phyloP scores from a whole-genome alignment of 331 rosid species.

The Acacia concinna region DNA sequence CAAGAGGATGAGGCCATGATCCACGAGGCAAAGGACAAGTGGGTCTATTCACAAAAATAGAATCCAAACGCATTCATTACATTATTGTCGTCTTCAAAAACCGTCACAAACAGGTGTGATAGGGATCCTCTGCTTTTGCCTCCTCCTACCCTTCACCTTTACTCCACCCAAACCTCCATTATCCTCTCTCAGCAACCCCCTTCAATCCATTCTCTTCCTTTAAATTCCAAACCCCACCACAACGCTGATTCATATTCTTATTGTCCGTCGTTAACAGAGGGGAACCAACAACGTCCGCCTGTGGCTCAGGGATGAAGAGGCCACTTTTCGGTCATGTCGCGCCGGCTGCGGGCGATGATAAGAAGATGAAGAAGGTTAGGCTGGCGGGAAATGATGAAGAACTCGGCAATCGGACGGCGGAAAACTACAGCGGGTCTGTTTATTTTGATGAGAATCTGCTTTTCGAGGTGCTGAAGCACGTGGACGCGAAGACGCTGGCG shows the following conservation, averaged over 20 bases:
- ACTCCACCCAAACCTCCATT: neutral
- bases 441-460: constrained; percentile 57
- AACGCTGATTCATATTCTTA: neutral
- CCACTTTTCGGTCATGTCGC: constrained; percentile 9
- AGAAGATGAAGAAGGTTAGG: constrained; percentile 46
- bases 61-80: constrained; percentile 52
- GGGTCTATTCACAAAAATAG: constrained; percentile 31
- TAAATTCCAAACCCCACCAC: neutral
- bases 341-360: constrained; percentile 16
- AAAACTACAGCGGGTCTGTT: constrained; percentile 23
- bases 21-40: constrained; percentile 22
- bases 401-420: neutral
- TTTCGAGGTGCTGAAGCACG: constrained; percentile 76
- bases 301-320: constrained; percentile 49
- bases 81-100: constrained; percentile 58
- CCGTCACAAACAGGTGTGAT: constrained; percentile 27
- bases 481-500: constrained; percentile 62
- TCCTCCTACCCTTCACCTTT: neutral
- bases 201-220: neutral
- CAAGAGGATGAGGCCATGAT: neutral
- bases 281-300: neutral
- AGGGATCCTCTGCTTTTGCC: neutral
- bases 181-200: neutral
- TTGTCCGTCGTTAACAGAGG: neutral
- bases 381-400: constrained; percentile 16